Conservation (phyloP, 2,329 filamentous ascomycete genomes). For the Penicillium sp. region DNA sequence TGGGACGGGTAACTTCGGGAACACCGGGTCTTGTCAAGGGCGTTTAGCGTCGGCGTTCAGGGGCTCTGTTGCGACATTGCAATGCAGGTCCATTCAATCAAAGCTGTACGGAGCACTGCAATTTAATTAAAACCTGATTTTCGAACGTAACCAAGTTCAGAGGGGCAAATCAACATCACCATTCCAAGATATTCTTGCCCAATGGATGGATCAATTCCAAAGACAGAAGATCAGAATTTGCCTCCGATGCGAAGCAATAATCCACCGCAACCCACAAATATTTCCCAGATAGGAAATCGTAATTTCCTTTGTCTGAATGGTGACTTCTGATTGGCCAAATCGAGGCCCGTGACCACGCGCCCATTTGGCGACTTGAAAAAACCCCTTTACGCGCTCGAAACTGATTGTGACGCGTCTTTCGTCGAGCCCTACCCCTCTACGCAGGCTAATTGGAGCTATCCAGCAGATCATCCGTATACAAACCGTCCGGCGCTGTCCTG, state of each 20-base stretch:
- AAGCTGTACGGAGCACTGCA: neutral
- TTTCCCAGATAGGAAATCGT: neutral
- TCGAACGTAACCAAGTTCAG: neutral
- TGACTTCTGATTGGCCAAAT: constrained; percentile 21
- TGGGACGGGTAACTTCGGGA: neutral
- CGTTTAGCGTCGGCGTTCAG: constrained; percentile 9
- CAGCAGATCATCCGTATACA: constrained; percentile 1
- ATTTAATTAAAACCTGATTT: neutral
- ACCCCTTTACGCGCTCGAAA: constrained; percentile 36
- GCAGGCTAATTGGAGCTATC: constrained; percentile 3
- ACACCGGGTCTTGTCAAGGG: constrained; percentile 2
- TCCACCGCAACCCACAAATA: neutral
- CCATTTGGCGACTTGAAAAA: constrained; percentile 36
- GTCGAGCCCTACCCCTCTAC: neutral
- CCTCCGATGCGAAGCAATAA: neutral
- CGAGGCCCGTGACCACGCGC: constrained; percentile 37
- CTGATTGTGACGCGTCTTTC: constrained; percentile 21
- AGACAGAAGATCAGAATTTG: neutral
- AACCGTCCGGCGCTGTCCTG: neutral
- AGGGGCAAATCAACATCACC: neutral
- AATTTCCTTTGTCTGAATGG: constrained; percentile 16
- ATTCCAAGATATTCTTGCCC: neutral
- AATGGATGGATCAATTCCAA: neutral
- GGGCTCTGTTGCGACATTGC: neutral
- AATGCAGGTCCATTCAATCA: constrained; percentile 5